A percentile compares a stretch with the other conserved stretches of the same genome.
Evolutionary conservation across 2,329 filamentous ascomycete genomes (phyloP).

Genomic region (Aspergillus floridensis): DNA sequence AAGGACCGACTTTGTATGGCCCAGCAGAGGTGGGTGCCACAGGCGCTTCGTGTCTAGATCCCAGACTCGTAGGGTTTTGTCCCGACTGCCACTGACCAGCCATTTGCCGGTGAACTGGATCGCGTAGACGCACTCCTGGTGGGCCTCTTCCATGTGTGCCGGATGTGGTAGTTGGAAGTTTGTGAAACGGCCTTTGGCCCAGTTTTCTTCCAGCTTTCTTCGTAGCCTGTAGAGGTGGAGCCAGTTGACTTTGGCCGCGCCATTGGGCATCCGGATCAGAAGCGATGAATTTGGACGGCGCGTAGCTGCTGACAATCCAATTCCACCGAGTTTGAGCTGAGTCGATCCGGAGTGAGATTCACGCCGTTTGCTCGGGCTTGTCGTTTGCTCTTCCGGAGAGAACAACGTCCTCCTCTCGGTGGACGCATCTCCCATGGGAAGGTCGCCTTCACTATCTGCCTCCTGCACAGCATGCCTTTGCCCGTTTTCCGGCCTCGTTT

Average conservation of each 20-base stretch:
- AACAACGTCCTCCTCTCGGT: slow-evolving; percentile 21
- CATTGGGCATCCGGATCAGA: slow-evolving; percentile 32
- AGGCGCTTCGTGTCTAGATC: slow-evolving; percentile 77
- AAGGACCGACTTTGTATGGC: slow-evolving; percentile 81
- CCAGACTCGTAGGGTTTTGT: slow-evolving; percentile 86
- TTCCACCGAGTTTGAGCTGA: slow-evolving; percentile 12
- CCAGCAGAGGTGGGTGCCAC: slow-evolving; percentile 68
- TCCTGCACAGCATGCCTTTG: slow-evolving; percentile 7
- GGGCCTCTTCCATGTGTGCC: slow-evolving; percentile 73
- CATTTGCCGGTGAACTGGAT: slow-evolving; percentile 84
- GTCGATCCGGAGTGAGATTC: slow-evolving; percentile 8
- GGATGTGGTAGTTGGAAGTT: slow-evolving; percentile 93
- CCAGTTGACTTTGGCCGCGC: slow-evolving; percentile 71
- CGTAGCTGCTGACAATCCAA: slow-evolving; percentile 18
- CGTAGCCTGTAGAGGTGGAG: slow-evolving; percentile 89
- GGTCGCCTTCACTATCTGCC: slow-evolving; percentile 40
- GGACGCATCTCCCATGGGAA: slow-evolving; percentile 44
- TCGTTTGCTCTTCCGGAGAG: slow-evolving; percentile 18
- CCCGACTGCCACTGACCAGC: slow-evolving; percentile 89
- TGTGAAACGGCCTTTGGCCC: slow-evolving; percentile 75
- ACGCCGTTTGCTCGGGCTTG: slow-evolving; percentile 15
- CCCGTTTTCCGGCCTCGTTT: slow-evolving; percentile 4
- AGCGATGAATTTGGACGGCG: slow-evolving; percentile 31
- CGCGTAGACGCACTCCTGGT: slow-evolving; percentile 90
- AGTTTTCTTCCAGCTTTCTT: slow-evolving; percentile 81